Evolutionary conservation across 768 basidiomycete species (phyloP), one percentile per base, ranked within the genome.

Genomic region (Rubroboletus satanas): DNA sequence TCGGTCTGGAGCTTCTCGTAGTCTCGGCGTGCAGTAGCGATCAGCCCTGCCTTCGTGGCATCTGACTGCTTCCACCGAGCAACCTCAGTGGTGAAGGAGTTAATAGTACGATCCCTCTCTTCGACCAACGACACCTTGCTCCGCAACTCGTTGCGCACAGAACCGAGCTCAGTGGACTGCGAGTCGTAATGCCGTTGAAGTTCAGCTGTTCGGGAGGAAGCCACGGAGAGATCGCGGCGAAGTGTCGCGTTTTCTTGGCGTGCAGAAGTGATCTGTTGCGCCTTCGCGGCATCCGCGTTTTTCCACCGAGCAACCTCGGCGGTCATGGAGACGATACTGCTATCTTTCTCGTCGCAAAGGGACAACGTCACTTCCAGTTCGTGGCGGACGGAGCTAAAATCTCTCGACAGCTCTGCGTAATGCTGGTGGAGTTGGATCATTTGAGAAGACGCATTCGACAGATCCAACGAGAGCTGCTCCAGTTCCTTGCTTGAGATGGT

Each of bases 401-500:
- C 12, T 17, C 9, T 37, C 12, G 28, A 60, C 17, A 56, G 10
- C 8, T 33, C n/a, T 5, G 9, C 21, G n/a, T 47, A 48, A n/a
- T 43, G 33, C 39, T 38, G 21, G 35, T 44, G 58, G 28, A 61
- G 21, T 28, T 35, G 44, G 11, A 17, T 17, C 33, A 55, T n/a
- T 14, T 26, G 43, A 18, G 54, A 45, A 7, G 50, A 45, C 1
- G 60, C 43, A 12, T 7, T 21, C 32, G 60, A 46, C 7, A 61
- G 11, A 1, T 52, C 39, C 4, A 17, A 36, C 23, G 46, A 47
- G 45, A 60, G 28, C 8, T 32, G 46, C 14, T 60, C 52, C 23
- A 60, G 38, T 11, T 60, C 57, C 28, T 32, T 44, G 41, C 4
- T 31, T 21, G 45, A 48, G 52, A 60, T 39, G 7, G 17, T 51